Evolutionary conservation across 345 rosid genomes (phyloP).

Genomic region (Ailanthus altissimus): DNA sequence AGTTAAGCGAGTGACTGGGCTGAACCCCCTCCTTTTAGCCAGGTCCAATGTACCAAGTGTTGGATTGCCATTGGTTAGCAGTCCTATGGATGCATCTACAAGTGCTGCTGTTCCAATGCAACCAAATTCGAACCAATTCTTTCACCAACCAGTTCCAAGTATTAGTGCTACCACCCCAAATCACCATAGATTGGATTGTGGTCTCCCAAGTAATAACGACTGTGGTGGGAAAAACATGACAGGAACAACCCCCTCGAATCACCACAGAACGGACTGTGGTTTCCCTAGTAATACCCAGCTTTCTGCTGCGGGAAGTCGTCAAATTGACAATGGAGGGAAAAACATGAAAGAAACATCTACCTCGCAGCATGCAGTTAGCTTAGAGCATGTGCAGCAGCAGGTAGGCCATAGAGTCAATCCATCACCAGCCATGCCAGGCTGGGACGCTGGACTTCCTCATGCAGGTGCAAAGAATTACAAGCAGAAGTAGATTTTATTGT

Average conservation of each 20-base stretch:
- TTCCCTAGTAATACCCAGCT: constrained; percentile 28
- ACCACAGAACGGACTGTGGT: constrained; percentile 33
- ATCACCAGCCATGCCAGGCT: constrained; percentile 24
- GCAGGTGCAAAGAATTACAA: constrained; percentile 21
- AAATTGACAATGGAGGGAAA: constrained; percentile 19
- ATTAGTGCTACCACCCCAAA: constrained; percentile 33
- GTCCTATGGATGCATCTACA: constrained; percentile 33
- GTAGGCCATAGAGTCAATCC: constrained; percentile 15
- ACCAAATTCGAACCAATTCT: constrained; percentile 41
- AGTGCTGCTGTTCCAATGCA: constrained; percentile 35
- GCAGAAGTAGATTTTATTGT: constrained; percentile 18
- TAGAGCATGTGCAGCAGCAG: constrained; percentile 18
- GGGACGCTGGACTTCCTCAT: constrained; percentile 32
- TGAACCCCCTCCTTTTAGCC: constrained; percentile 67
- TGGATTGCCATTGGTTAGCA: constrained; percentile 43
- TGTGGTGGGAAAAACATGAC: too few relatives aligned
- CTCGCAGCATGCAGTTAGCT: constrained; percentile 22
- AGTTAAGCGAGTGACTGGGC: constrained; percentile 81
- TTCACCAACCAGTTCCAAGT: constrained; percentile 42
- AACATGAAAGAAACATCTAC: constrained; percentile 23
- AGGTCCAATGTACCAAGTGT: constrained; percentile 48
- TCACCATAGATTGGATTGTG: constrained; percentile 33
- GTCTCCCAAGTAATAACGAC: constrained; percentile 30
- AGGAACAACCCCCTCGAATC: constrained; percentile 36
- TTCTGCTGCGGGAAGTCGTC: constrained; percentile 26